A percentile compares a stretch with the other conserved stretches of the same genome.
phyloP scores from a whole-genome alignment of 306 rosid species.

The Hippophae gyantsensis region DNA sequence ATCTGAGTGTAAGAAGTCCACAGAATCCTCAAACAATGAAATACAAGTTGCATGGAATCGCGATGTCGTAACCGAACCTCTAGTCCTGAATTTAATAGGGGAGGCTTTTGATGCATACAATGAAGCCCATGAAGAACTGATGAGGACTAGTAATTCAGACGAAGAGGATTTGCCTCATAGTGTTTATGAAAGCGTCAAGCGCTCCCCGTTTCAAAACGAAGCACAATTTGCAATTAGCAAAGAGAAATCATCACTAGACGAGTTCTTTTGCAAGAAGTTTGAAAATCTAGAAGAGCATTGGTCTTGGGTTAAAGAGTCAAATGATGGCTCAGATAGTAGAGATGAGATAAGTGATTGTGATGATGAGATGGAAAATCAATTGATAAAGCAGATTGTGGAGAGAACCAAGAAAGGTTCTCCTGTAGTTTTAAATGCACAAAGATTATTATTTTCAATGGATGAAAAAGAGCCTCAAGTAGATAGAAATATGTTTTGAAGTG shows the following conservation, averaged over 20 bases:
- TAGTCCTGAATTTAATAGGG: slow-evolving; percentile 44
- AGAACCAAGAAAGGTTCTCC: slow-evolving; percentile 69
- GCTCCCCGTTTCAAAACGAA: slow-evolving; percentile 16
- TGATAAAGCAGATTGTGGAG: slow-evolving; percentile 71
- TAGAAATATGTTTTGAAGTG: slow-evolving; percentile 22
- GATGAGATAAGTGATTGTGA: slow-evolving; percentile 48
- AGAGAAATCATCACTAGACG: slow-evolving; percentile 17
- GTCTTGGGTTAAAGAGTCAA: slow-evolving; percentile 20
- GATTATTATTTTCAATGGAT: slow-evolving; percentile 41
- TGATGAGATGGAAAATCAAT: slow-evolving; percentile 52
- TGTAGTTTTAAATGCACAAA: slow-evolving; percentile 52
- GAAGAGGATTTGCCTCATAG: slow-evolving; percentile 34
- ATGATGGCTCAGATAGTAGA: slow-evolving; percentile 15
- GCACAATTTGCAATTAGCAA: slow-evolving; percentile 12
- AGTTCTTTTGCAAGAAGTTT: slow-evolving; percentile 14
- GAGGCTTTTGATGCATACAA: slow-evolving; percentile 52
- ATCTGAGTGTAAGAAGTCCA: slow-evolving; percentile 25
- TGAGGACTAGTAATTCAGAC: slow-evolving; percentile 36
- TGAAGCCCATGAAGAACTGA: slow-evolving; percentile 48
- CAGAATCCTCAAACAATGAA: slow-evolving; percentile 15
- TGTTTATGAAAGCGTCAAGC: slow-evolving; percentile 17
- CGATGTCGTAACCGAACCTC: slow-evolving; percentile 22
- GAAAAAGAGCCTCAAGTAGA: slow-evolving; percentile 27
- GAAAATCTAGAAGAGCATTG: slow-evolving; percentile 21
- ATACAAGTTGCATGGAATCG: slow-evolving; percentile 19